Base-by-base conservation (phyloP, 768 basidiomycete genomes). In the Ramaria sp. region DNA sequence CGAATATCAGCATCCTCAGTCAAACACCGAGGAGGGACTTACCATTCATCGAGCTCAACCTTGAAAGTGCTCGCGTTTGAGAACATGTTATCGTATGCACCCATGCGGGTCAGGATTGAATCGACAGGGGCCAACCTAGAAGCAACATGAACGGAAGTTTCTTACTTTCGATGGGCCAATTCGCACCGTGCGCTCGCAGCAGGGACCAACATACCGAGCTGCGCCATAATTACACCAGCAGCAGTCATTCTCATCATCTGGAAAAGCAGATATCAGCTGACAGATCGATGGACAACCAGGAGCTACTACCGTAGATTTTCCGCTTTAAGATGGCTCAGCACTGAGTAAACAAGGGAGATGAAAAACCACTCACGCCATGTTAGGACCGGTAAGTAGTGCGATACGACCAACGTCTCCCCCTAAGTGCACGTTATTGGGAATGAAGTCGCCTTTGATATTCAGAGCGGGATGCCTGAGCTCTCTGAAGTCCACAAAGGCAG, bases 21-120 rank as follows among this genome's bases (percentile, higher is more conserved):
- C 20, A 37, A 49, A 49, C 11, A 27, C 19, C 4, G 24, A 49
- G 22, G n/a, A 20, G 30, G 47, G 59, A 61, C 69, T 42, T 63
- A 92, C 91, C 91, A 91, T 79, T 99, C 96, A 67, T 98, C 96
- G 57, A 99, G 74, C 67, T 99, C 96, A 20, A 99, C 96, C 68
- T 97, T 96, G 80, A 98, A 99, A 0, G 95, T 97, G 70, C 91
- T 92, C 1, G 92, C 81, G 63, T 91, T 84, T 2, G 88, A 85
- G 69, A 93, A 94, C 88, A 95, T 92, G 66, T 93, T 93, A 65
- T 98, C 95, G 67, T 97, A 96, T 2, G 96, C 96, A 10, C 96
- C 96, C 96, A 98, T 98, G 24, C 95, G 84, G 2, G 96, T 97
- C 58, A 91, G 79, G 61, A 99, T 96, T 12, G 85, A 75, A 66